Percentiles rank a stretch among this genome's conserved stretches.
Evolutionary conservation across 768 basidiomycete species (phyloP).

Genomic region (Lentinula detonsa): DNA sequence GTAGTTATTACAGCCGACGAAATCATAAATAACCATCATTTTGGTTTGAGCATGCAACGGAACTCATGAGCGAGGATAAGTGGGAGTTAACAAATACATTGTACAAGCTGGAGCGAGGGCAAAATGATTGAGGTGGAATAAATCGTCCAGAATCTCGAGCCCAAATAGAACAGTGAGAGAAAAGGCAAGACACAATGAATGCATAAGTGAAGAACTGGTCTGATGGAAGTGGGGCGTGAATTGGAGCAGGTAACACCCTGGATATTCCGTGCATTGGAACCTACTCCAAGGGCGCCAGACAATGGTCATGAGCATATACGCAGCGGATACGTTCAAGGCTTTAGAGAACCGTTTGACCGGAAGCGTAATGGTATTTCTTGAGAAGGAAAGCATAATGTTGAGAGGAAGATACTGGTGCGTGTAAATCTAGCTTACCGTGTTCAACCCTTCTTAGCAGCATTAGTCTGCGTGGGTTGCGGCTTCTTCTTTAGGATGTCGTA

Average conservation of each 20-base stretch:
- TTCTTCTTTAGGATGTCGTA: constrained; percentile 8
- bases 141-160: background rate
- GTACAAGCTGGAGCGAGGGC: background rate
- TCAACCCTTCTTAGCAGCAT: background rate
- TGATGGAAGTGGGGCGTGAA: background rate
- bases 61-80: background rate
- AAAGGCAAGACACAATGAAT: background rate
- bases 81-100: background rate
- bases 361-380: background rate
- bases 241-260: background rate
- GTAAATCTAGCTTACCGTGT: background rate
- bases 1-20: background rate
- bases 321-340: background rate
- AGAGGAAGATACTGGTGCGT: background rate
- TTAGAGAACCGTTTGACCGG: background rate
- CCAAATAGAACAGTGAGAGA: background rate
- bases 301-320: background rate
- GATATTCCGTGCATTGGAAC: background rate
- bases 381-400: background rate
- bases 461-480: background rate
- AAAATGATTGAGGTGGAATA: background rate
- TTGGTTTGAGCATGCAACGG: background rate
- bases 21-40: too few relatives aligned
- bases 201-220: background rate
- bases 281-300: background rate